A percentile compares a stretch with the other conserved stretches of the same genome.
Evolutionary conservation across 139 green algal genomes (phyloP).

Genomic region (Chloropicon primus): DNA sequence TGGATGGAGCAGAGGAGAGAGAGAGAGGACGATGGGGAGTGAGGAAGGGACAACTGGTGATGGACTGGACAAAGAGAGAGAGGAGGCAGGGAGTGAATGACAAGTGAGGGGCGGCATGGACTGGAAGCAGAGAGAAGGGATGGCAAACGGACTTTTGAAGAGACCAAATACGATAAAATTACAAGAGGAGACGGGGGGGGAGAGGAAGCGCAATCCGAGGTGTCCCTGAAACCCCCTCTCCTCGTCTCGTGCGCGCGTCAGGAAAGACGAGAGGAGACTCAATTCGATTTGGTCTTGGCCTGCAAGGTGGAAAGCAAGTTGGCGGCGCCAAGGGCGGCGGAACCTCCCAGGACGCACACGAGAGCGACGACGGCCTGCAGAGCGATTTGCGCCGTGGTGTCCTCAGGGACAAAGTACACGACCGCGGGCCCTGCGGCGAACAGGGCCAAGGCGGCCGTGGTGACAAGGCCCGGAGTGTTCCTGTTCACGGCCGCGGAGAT

Average conservation of each 20-base stretch:
- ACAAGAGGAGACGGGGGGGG: neutral
- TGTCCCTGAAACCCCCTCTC: too few species aligned
- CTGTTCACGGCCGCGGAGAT: constrained; percentile 34
- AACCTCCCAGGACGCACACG: constrained; percentile 21
- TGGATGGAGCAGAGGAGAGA: too few species aligned
- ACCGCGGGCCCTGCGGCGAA: constrained; percentile 25
- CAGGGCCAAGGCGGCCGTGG: constrained; percentile 20
- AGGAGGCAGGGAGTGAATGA: too few species aligned
- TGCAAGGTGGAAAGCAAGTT: constrained; percentile 30
- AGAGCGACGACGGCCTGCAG: constrained; percentile 25
- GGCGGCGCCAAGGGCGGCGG: constrained; percentile 36
- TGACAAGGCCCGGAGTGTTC: constrained; percentile 28
- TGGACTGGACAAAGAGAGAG: too few species aligned
- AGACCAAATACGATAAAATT: too few species aligned
- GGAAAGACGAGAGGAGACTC: neutral
- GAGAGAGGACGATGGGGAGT: too few species aligned
- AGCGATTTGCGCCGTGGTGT: constrained; percentile 20
- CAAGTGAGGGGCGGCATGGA: too few species aligned
- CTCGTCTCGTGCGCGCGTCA: too few species aligned
- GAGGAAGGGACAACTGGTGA: too few species aligned
- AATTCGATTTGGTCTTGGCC: neutral
- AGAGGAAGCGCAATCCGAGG: too few species aligned
- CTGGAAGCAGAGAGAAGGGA: too few species aligned
- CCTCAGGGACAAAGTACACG: constrained; percentile 38
- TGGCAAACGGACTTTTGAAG: too few species aligned